Evolutionary conservation across 306 rosid genomes (phyloP), one percentile per base, ranked within the genome.

Genomic region (Glycine latifolia): DNA sequence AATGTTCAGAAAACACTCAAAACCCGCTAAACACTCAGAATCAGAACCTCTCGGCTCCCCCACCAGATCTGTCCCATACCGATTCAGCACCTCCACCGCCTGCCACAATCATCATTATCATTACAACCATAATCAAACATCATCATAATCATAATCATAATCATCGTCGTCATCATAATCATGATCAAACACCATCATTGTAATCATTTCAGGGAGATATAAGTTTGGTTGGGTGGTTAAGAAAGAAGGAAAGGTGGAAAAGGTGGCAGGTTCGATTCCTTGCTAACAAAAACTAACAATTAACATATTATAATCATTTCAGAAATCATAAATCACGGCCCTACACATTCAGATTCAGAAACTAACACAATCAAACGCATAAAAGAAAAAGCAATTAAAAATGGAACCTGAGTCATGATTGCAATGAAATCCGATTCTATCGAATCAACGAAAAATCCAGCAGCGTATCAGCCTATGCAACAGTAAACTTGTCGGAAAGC

Each of bases 1-100:
- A 20, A 95, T 79, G 84, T 90, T 88, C 79, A 92, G 89, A 33
- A 95, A 86, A 78, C 98, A 95, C 80, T 95, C 98, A 85, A 95
- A 88, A 66, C 91, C 94, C 15, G 77, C 89, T 85, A 86, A 81
- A 79, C 97, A 90, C 77, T 91, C 85, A 12, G 85, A 80, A 61
- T 75, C 97, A 75, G 94, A 82, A 35, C 89, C 90, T 80, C 87
- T 61, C 8, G 68, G 81, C 47, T 89, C 95, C 66, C 83, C 91
- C 54, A 84, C 86, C 81, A 88, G 81, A 87, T 86, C 97, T 87
- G 92, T 90, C 81, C 85, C 86, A 54, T 78, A 71, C 46, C 83
- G 79, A 77, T 84, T 86, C 71, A 66, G 49, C 20, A 43, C 84
- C 68, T 79, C 82, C 74, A 84, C 81, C 20, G 88, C 82, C 90